Conservation (phyloP, 345 rosid species). For the Hypericum perforatum region DNA sequence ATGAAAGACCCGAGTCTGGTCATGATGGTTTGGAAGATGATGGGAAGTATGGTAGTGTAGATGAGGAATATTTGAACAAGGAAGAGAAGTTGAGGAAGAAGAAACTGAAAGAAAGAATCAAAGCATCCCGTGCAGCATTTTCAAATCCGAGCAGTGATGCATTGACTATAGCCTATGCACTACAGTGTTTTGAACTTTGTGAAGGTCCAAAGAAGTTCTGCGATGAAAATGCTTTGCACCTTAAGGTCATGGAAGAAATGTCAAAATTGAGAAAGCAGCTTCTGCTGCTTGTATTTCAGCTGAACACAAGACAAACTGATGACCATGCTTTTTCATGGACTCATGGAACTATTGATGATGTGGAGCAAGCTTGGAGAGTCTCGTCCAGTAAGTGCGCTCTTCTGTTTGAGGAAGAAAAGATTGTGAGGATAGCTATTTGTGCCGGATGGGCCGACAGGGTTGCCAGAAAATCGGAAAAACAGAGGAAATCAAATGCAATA, state of each 20-base stretch:
- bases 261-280: constrained; percentile 78
- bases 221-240: constrained; percentile 43
- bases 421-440: constrained; percentile 64
- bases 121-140: constrained; percentile 46
- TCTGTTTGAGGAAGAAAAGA: constrained; percentile 53
- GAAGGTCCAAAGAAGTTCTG: constrained; percentile 38
- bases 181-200: constrained; percentile 66
- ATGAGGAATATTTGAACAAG: constrained; percentile 22
- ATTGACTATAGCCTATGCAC: constrained; percentile 54
- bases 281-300: constrained; percentile 57
- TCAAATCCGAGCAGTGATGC: constrained; percentile 79
- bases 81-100: constrained; percentile 44
- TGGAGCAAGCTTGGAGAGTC: constrained; percentile 60
- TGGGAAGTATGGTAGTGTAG: constrained; percentile 13
- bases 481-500: constrained; percentile 36
- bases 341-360: constrained; percentile 52
- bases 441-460: constrained; percentile 98
- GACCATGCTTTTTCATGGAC: constrained; percentile 58
- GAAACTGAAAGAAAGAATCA: constrained; percentile 46
- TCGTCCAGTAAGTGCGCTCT: constrained; percentile 41
- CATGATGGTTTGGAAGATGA: constrained; percentile 23
- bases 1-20: constrained; percentile 30
- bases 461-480: constrained; percentile 44
- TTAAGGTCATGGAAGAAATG: constrained; percentile 90
- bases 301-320: constrained; percentile 17